Evolutionary conservation across 257 asterid genomes (phyloP).

Genomic region (Cordia subcordata): DNA sequence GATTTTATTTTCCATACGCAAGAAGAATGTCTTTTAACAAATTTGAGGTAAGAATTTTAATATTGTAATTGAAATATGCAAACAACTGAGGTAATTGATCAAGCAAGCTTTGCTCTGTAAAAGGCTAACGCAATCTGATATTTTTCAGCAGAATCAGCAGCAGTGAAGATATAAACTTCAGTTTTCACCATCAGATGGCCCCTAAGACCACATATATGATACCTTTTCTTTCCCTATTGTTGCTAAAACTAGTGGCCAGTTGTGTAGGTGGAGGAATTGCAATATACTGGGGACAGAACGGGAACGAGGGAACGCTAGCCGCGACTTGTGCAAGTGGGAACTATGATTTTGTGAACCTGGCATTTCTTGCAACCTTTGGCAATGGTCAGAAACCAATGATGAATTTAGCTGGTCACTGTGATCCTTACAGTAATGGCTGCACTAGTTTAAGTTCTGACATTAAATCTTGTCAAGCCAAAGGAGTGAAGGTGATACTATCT

Average conservation of each 20-base stretch:
- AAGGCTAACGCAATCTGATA: too few species aligned
- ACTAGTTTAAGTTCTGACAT: slow-evolving; percentile 18
- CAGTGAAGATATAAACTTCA: too few species aligned
- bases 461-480: slow-evolving; percentile 29
- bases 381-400: slow-evolving; percentile 34
- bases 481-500: slow-evolving; percentile 30
- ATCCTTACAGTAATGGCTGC: slow-evolving; percentile 28
- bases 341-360: slow-evolving; percentile 31
- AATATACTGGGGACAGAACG: slow-evolving; percentile 19
- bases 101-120: too few species aligned
- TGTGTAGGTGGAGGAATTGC: slow-evolving; percentile 8
- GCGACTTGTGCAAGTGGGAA: slow-evolving; percentile 26
- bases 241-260: neutral
- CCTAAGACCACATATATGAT: too few species aligned
- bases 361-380: slow-evolving; percentile 39
- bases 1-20: too few species aligned
- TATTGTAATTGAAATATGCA: too few species aligned
- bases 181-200: too few species aligned
- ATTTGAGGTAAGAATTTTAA: too few species aligned
- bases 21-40: too few species aligned
- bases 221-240: neutral
- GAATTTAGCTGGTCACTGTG: slow-evolving; percentile 34
- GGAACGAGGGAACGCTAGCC: slow-evolving; percentile 14
- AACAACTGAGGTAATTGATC: too few species aligned
- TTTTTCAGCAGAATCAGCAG: too few species aligned